Percentiles rank a stretch among this genome's conserved stretches.
phyloP scores from a whole-genome alignment of 2,329 filamentous ascomycete genomes.

The Aspergillus hortae region DNA sequence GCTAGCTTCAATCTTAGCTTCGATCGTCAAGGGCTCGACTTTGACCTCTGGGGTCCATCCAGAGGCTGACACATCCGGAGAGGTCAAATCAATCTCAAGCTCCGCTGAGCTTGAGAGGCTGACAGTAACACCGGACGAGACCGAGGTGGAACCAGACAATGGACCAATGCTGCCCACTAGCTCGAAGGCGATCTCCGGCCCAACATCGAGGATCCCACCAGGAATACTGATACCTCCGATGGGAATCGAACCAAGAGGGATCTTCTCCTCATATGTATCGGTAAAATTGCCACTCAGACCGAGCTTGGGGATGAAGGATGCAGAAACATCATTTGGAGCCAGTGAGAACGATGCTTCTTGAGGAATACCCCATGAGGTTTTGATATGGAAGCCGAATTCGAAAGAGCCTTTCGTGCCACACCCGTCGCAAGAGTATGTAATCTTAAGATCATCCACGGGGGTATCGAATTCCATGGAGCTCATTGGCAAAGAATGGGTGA shows the following conservation, averaged over 20 bases:
- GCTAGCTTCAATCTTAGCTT: slow-evolving; percentile 14
- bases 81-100: slow-evolving; percentile 17
- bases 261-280: slow-evolving; percentile 10
- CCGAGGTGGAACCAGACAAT: slow-evolving; percentile 16
- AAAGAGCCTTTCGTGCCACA: slow-evolving; percentile 20
- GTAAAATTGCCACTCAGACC: slow-evolving; percentile 17
- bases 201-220: slow-evolving; percentile 16
- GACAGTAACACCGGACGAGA: slow-evolving; percentile 16
- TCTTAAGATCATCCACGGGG: slow-evolving; percentile 5
- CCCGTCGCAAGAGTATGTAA: slow-evolving; percentile 12
- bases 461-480: slow-evolving; percentile 13
- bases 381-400: slow-evolving; percentile 18
- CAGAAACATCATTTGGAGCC: slow-evolving; percentile 13
- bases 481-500: slow-evolving; percentile 14
- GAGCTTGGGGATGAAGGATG: slow-evolving; percentile 15
- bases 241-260: slow-evolving; percentile 15
- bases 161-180: slow-evolving; percentile 15
- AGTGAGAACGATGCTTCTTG: slow-evolving; percentile 11
- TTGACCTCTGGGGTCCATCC: slow-evolving; percentile 14
- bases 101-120: slow-evolving; percentile 17
- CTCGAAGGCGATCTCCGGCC: slow-evolving; percentile 17
- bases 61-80: slow-evolving; percentile 11
- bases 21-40: slow-evolving; percentile 10
- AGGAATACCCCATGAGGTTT: slow-evolving; percentile 10
- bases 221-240: slow-evolving; percentile 18